Evolutionary conservation across 345 rosid genomes (phyloP).

Genomic region (Eucalyptus melliodora): DNA sequence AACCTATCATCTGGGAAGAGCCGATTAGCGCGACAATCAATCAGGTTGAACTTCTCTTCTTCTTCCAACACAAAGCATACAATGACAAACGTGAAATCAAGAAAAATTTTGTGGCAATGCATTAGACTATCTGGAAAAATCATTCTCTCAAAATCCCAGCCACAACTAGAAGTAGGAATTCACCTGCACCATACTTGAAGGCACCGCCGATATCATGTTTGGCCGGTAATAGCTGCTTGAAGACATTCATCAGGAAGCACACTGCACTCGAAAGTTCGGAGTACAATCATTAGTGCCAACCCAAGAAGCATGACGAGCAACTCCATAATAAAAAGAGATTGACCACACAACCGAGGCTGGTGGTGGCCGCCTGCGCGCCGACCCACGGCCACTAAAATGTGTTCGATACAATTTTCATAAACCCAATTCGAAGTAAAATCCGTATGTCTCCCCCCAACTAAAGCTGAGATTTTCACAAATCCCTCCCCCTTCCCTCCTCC

Average conservation of each 20-base stretch:
- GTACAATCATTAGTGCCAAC: not conserved
- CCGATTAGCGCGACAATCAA: not conserved
- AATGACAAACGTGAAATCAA: not conserved
- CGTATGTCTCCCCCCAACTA: not conserved
- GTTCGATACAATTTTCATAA: not conserved
- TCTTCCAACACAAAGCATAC: not conserved
- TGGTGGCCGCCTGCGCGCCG: not conserved
- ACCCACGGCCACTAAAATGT: not conserved
- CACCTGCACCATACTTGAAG: conserved; percentile 1
- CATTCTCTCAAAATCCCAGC: not conserved
- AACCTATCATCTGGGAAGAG: not conserved
- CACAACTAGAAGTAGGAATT: not conserved
- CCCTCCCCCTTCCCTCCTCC: not conserved
- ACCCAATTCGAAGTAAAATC: not conserved
- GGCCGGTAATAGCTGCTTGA: conserved; percentile 10
- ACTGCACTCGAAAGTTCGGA: not conserved
- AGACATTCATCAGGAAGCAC: conserved; percentile 8
- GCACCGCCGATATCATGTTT: not conserved
- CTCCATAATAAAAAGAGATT: not conserved
- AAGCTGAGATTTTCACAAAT: not conserved
- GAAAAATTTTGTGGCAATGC: not conserved
- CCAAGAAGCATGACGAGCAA: not conserved
- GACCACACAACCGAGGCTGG: not conserved
- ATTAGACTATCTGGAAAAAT: not conserved
- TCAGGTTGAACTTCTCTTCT: not conserved